Evolutionary conservation across 163 green algal genomes (phyloP), one percentile per base, ranked within the genome.

Genomic region (Volvox carteri): DNA sequence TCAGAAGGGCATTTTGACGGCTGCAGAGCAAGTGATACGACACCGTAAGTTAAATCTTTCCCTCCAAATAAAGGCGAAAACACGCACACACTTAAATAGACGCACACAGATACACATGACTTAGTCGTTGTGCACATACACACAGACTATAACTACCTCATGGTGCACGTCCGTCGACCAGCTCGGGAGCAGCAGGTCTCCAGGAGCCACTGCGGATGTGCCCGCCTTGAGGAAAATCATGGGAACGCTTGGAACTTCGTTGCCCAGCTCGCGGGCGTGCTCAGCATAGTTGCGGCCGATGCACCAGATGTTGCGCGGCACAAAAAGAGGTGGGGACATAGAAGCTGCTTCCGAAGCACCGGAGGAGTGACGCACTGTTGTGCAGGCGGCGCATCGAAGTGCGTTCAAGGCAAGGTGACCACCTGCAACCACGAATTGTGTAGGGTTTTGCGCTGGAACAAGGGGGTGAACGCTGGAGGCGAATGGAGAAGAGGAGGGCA

Each of bases 161-260:
- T 92, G 83, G 58, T 92, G 88, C 4, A 92, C 75, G 62, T 92
- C 78, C 16, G 33, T 60, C 18, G 68, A 85, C 75, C 74, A 92
- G 28, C 12, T 23, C 19, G 88, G 88, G 62, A 92, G 60, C 9
- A 28, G 3, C 33, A 90, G 42, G 8, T 58, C 30, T 1, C 56
- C 79, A 0, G 78, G 78, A 30, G 35, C n/a, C 19, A 78, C 30
- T 19, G 52, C 81, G 23, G 41, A 60, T 54, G 30, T 85, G 58
- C 81, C 88, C 1, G 88, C 58, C 83, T 92, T 92, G 18, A 92
- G 83, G 83, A 92, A 92, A 30, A 92, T 92, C 88, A 92, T 87
- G 18, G 88, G 88, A n/a, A 67, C 46, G 9, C 68, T 84, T 1
- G 88, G 88, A 16, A 87, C 44, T 44, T 90, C 81, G 60, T 78